These are phyloP conservation scores for Cystobasidium onofrii DNA, from an alignment of 768 basidiomycete species.

Conservation along the genomic window DNA sequence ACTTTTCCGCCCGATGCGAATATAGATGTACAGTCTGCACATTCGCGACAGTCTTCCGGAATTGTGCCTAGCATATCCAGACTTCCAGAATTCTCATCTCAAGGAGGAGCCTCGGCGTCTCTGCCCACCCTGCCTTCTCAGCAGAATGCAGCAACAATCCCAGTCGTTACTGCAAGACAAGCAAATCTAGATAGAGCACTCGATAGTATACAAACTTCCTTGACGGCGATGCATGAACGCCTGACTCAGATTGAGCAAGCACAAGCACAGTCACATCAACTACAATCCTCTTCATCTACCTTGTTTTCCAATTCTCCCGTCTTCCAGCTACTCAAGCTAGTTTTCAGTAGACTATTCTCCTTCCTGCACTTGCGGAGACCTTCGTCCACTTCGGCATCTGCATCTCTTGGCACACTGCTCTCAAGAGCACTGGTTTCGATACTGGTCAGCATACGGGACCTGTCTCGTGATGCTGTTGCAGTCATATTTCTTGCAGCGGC, in stretches of 20 bases:
- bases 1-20: neutral
- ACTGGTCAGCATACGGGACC: constrained; percentile 13
- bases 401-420: neutral
- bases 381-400: neutral
- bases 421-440: constrained; percentile 20
- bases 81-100: neutral
- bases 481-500: constrained; percentile 23
- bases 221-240: constrained; percentile 26
- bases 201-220: constrained; percentile 24
- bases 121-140: neutral
- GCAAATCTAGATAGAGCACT: constrained; percentile 16
- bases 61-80: neutral
- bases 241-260: constrained; percentile 9
- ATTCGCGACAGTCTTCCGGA: neutral
- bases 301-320: constrained; percentile 9
- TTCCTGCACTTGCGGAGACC: neutral
- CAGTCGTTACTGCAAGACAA: constrained; percentile 4
- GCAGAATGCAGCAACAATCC: neutral
- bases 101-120: neutral
- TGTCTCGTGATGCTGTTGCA: constrained; percentile 13
- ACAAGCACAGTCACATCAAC: neutral
- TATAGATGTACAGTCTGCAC: neutral
- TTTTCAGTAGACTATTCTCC: neutral
- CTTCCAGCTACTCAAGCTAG: constrained; percentile 1
- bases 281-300: constrained; percentile 15